Base-by-base conservation (phyloP, 768 basidiomycete genomes). In the Kwoniella dendrophila region DNA sequence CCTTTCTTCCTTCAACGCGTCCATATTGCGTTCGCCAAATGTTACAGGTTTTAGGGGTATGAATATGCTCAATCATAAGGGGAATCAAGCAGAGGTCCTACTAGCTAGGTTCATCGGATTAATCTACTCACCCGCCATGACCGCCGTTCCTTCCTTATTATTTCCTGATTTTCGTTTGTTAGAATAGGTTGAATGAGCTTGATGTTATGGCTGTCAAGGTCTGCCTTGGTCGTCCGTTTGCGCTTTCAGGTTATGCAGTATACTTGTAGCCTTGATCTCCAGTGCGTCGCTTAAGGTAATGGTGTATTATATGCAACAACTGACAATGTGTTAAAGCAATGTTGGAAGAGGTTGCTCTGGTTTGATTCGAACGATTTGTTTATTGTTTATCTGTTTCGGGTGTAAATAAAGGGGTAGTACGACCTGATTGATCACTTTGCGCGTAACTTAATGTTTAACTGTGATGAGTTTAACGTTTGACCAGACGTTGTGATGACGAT, bases 321-420 rank as follows among this genome's bases (percentile, higher is more conserved):
- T n/a, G n/a, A n/a, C n/a, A n/a, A n/a, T n/a, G n/a, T n/a, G n/a
- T n/a, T n/a, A n/a, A n/a, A n/a, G n/a, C n/a, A n/a, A n/a, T n/a
- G n/a, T n/a, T n/a, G n/a, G n/a, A n/a, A n/a, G n/a, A n/a, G n/a
- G n/a, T n/a, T n/a, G n/a, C n/a, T n/a, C n/a, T n/a, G n/a, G n/a
- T n/a, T n/a, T n/a, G n/a, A 44, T 11, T 26, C 11, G 24, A 22
- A 24, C 22, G n/a, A 33, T 32, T 16, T 51, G 49, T 51, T 51
- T 51, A 51, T 51, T 51, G 49, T 51, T 51, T 51, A 51, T 51
- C 49, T 51, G 49, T 51, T 51, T 51, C 49, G 49, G 49, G 26
- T 51, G 27, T 30, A 32, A 32, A 18, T 43, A 43, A 43, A 51
- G 49, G 16, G 16, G 18, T 18, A 49, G 14, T 49, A 49, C 47